Evolutionary conservation across 768 basidiomycete species (phyloP), one percentile per base, ranked within the genome.

Genomic region (Tulasnella sp.): DNA sequence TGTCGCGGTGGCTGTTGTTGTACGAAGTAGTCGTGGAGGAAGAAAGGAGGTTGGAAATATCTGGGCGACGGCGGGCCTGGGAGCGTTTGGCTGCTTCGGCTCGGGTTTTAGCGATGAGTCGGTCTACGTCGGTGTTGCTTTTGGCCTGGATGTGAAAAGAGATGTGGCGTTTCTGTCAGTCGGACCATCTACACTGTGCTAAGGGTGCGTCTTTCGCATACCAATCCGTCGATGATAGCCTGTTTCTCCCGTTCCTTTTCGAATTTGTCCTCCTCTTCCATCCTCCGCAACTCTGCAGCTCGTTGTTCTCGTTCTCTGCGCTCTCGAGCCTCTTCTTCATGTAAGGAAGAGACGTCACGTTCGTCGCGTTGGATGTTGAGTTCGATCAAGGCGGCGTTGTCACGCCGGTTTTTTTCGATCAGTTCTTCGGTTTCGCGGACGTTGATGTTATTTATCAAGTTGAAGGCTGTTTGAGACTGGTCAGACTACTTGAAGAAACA

Each of bases 391-490:
- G 89, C 88, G 1, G 92, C 91, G 80, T 98, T 98, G 80, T 93
- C 91, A 34, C 86, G 87, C 54, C 91, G 90, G 82, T 93, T 94
- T 58, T 87, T 86, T 2, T 88, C 87, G 78, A 99, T 92, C 25
- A 93, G 90, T 8, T 88, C 89, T 84, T 99, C 96, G 0, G 96
- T 98, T 79, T 89, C 86, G 6, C 87, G 82, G 29, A 94, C 81
- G 77, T 97, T 91, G 67, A 96, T 88, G 37, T 94, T 92, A 79
- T 97, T 91, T 75, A 98, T 95, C 40, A 99, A 90, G 82, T 99
- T 98, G 85, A 97, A 98, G 6, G 94, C 96, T 96, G 80, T 72
- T 14, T 37, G 25, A 42, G 67, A 34, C n/a, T 8, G 71, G 37
- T 5, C 31, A 58, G 45, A 58, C 67, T 36, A 39, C 73, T 54